A percentile compares a stretch with the other conserved stretches of the same genome.
Evolutionary conservation across 108 stramenopile species (phyloP).

Genomic region (Pseudonitzschia multistriata): DNA sequence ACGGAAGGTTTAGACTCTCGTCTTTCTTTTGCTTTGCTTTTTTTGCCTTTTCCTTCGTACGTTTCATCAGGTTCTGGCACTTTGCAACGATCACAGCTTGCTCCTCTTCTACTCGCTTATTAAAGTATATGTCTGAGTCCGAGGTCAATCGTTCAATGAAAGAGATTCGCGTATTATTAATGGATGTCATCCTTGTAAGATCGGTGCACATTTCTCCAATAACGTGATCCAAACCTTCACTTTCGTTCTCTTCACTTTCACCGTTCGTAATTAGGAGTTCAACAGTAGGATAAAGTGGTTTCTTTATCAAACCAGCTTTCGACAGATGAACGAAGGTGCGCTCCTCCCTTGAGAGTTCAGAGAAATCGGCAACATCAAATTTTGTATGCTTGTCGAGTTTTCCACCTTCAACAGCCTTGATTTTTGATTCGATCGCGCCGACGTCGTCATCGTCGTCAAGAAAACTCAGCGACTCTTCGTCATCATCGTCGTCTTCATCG

Average conservation of each 20-base stretch:
- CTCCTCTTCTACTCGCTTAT: slow-evolving; percentile 34
- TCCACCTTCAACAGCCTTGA: neutral
- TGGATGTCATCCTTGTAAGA: slow-evolving; percentile 13
- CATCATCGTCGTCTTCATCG: slow-evolving; percentile 20
- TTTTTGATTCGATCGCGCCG: slow-evolving; percentile 22
- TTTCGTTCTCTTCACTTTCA: neutral
- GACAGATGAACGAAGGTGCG: slow-evolving; percentile 36
- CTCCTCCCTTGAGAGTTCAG: slow-evolving; percentile 38
- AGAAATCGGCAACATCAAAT: slow-evolving; percentile 26
- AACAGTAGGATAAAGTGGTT: slow-evolving; percentile 24
- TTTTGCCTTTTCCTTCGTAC: slow-evolving; percentile 41
- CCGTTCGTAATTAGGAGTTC: neutral
- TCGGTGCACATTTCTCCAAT: slow-evolving; percentile 36
- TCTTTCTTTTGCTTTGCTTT: slow-evolving; percentile 26
- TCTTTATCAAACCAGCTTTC: slow-evolving; percentile 19
- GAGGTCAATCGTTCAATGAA: slow-evolving; percentile 30
- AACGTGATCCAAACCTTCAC: slow-evolving; percentile 24
- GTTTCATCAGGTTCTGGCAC: slow-evolving; percentile 34
- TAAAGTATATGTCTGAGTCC: neutral
- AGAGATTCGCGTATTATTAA: slow-evolving; percentile 31
- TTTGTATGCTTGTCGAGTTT: neutral
- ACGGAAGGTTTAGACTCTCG: slow-evolving; percentile 35
- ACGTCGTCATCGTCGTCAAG: slow-evolving; percentile 37
- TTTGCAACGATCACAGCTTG: slow-evolving; percentile 23
- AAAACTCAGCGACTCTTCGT: slow-evolving; percentile 26